phyloP scores from a whole-genome alignment of 495 filamentous ascomycete genomes.

The Diplogelasinospora grovesii region DNA sequence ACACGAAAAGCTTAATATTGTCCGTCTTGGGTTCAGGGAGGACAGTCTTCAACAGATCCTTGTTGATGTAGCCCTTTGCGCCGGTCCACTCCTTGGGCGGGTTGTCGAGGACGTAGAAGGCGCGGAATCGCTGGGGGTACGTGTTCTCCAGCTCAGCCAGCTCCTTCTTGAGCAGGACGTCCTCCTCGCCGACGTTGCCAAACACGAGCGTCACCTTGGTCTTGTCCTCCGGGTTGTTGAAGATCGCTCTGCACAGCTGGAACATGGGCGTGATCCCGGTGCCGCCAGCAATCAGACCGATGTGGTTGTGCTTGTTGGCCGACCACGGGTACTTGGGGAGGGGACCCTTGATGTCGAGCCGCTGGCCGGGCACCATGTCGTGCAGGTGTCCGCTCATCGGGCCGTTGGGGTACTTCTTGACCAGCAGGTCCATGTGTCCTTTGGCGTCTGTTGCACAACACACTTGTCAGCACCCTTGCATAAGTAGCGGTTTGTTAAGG shows the following conservation, averaged over 20 bases:
- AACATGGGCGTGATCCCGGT: constrained; percentile 92
- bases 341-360: constrained; percentile 86
- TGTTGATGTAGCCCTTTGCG: constrained; percentile 69
- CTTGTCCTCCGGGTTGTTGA: constrained; percentile 91
- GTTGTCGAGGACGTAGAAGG: constrained; percentile 83
- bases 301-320: constrained; percentile 90
- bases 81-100: constrained; percentile 75
- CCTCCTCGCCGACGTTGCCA: constrained; percentile 77
- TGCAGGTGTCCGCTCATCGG: constrained; percentile 89
- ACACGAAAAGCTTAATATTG: constrained; percentile 89
- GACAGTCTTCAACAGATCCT: constrained; percentile 87
- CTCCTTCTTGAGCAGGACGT: constrained; percentile 83
- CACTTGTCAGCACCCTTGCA: too few species aligned
- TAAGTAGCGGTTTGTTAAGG: too few species aligned
- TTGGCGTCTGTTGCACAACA: constrained; percentile 51
- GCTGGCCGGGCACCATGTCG: constrained; percentile 69
- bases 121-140: constrained; percentile 86
- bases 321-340: constrained; percentile 90
- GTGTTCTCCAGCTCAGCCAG: constrained; percentile 78
- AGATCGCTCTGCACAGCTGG: constrained; percentile 80
- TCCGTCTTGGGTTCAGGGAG: constrained; percentile 81
- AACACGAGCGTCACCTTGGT: constrained; percentile 94
- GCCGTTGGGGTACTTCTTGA: constrained; percentile 85
- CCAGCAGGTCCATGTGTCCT: constrained; percentile 79
- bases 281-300: constrained; percentile 87